Evolutionary conservation across 176 grass and related monocot genomes (phyloP), one percentile per base, ranked within the genome.

Genomic region (Otatea glauca): DNA sequence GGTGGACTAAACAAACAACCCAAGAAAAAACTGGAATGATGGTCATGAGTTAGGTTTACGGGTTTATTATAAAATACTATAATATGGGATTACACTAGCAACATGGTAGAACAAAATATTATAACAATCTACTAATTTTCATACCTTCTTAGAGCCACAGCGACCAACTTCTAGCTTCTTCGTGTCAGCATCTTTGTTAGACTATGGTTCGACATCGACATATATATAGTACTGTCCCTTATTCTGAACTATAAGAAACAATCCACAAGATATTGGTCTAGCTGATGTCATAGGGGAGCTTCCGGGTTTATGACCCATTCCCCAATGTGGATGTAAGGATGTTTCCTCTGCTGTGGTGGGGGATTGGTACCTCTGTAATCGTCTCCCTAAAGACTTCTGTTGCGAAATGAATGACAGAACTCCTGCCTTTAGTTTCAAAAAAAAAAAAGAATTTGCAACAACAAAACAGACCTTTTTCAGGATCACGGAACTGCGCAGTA

Each of bases 141-240:
- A 65, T 88, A 81, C 85, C 86, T 85, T 82, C 56, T 15, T 69
- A 68, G 17, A 74, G 25, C 8, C 24, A 13, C 53, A 8, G 32
- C 79, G 32, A 72, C 2, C 48, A 88, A 37, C 34, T 64, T 0
- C 45, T n/a, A 73, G 38, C 43, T 71, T 27, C 17, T n/a, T 17
- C 54, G 21, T 21, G 70, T 82, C 70, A 56, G 82, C 47, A 60
- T 71, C 6, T 23, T 78, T 53, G 59, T 72, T 45, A 81, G 77
- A 66, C 29, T 38, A 77, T 69, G 35, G 60, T 72, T 72, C 7
- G 7, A 58, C 54, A n/a, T 58, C 54, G 27, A 25, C 12, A 13
- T 42, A 48, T 48, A 16, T 27, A 18, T 55, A 55, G 53, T 7
- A 6, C 18, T 55, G 18, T 18, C 53, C 53, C 53, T 18, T 55